Conservation (phyloP, 2,329 filamentous ascomycete genomes). For the Scedosporium dehoogii region DNA sequence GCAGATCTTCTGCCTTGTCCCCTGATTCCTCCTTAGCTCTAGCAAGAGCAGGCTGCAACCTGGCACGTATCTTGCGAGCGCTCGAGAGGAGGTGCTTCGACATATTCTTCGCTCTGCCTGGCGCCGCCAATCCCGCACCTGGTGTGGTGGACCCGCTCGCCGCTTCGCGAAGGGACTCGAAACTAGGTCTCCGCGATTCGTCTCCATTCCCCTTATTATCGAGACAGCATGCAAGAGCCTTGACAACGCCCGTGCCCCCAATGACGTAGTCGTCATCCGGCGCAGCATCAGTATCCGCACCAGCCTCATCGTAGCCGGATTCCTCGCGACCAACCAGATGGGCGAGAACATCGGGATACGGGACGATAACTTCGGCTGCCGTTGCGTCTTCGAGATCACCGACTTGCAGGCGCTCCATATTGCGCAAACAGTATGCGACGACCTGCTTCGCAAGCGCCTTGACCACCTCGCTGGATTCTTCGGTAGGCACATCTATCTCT, state of each 20-base stretch:
- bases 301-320: constrained; percentile 37
- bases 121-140: constrained; percentile 19
- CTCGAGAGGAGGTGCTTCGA: constrained; percentile 81
- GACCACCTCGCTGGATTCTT: constrained; percentile 78
- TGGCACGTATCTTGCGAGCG: constrained; percentile 76
- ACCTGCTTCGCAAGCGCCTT: constrained; percentile 88
- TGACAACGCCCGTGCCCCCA: constrained; percentile 88
- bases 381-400: constrained; percentile 33
- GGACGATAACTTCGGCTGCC: constrained; percentile 13
- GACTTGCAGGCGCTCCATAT: constrained; percentile 72
- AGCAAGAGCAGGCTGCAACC: constrained; percentile 73
- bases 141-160: constrained; percentile 39
- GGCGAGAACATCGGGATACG: constrained; percentile 69
- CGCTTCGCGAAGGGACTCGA: constrained; percentile 42
- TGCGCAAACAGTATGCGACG: constrained; percentile 87
- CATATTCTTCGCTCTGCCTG: constrained; percentile 77
- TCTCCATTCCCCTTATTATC: constrained; percentile 61
- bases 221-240: constrained; percentile 82
- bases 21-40: constrained; percentile 59
- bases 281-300: constrained; percentile 58
- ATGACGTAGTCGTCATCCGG: constrained; percentile 94
- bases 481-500: constrained; percentile 78
- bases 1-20: constrained; percentile 63
- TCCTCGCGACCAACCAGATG: constrained; percentile 70
- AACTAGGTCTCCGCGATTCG: constrained; percentile 45